A percentile compares a stretch with the other conserved stretches of the same genome.
Evolutionary conservation across 2,329 filamentous ascomycete genomes (phyloP).

Genomic region (Colletotrichum agaves): DNA sequence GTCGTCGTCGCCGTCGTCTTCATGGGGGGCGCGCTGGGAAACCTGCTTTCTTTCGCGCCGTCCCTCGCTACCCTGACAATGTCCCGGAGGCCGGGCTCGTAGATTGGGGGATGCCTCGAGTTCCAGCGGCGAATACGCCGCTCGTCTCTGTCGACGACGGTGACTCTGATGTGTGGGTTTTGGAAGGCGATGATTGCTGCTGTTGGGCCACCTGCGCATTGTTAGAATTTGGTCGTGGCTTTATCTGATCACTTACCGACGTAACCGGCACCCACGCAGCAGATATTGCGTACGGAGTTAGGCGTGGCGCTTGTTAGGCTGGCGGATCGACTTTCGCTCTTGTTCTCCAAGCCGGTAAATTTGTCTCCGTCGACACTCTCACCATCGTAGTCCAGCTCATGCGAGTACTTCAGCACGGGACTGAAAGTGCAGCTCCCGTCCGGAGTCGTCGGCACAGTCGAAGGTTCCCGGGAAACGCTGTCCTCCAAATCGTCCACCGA

Average conservation of each 20-base stretch:
- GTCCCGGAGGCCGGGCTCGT: conserved; percentile 77
- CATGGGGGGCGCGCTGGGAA: conserved; percentile 48
- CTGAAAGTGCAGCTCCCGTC: conserved; percentile 56
- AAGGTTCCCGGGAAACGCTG: conserved; percentile 38
- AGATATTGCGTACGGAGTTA: conserved; percentile 66
- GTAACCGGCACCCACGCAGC: conserved; percentile 80
- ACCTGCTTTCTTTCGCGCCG: conserved; percentile 57
- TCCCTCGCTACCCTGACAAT: conserved; percentile 73
- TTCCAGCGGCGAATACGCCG: conserved; percentile 78
- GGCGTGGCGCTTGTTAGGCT: background rate
- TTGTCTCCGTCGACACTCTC: conserved; percentile 38
- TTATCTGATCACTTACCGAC: conserved; percentile 65
- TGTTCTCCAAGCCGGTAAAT: conserved; percentile 10
- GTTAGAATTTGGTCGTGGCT: background rate
- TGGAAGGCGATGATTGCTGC: conserved; percentile 79
- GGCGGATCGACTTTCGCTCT: background rate
- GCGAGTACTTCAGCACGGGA: conserved; percentile 49
- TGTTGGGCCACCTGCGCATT: conserved; percentile 72
- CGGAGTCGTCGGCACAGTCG: conserved; percentile 58
- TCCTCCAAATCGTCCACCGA: conserved; percentile 3
- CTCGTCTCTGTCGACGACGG: conserved; percentile 77
- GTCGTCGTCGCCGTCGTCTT: conserved; percentile 23
- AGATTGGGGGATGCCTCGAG: conserved; percentile 77
- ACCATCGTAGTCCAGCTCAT: background rate
- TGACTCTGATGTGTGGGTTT: conserved; percentile 76